Evolutionary conservation across 1,139 yeast species (phyloP).

Genomic region (Debaryomycetaceae sp.): DNA sequence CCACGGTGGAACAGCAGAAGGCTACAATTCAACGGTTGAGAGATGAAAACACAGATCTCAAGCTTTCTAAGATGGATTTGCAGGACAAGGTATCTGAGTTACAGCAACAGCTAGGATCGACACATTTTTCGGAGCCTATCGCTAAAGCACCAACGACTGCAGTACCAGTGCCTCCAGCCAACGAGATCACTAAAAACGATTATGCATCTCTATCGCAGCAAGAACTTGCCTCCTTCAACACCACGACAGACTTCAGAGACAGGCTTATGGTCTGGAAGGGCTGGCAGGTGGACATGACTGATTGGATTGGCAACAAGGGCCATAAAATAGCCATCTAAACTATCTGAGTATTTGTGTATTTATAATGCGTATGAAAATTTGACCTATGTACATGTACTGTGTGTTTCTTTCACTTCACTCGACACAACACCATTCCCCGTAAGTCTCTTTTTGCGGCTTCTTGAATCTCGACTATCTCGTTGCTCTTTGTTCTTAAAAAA

Average conservation of each 20-base stretch:
- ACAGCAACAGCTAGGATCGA: conserved; percentile 14
- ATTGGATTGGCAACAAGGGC: conserved; percentile 51
- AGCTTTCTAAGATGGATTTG: conserved; percentile 46
- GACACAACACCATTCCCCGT: conserved; percentile 78
- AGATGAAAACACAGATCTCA: conserved; percentile 45
- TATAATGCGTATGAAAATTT: not conserved
- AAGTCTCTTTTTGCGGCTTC: conserved; percentile 78
- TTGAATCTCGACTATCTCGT: conserved; percentile 66
- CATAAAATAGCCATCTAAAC: conserved; percentile 24
- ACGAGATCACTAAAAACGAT: conserved; percentile 22
- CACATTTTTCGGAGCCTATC: conserved; percentile 3
- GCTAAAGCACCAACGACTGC: conserved; percentile 4
- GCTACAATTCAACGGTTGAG: conserved; percentile 36
- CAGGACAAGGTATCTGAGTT: conserved; percentile 29
- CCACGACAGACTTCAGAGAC: conserved; percentile 38
- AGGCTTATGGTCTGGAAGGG: conserved; percentile 63
- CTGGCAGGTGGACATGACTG: conserved; percentile 84
- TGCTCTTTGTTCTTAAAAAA: conserved; percentile 52
- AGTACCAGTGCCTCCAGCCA: conserved; percentile 5
- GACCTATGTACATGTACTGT: conserved; percentile 1
- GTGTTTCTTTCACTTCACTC: conserved; percentile 50
- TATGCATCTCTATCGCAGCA: conserved; percentile 33
- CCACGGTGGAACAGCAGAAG: conserved; percentile 28
- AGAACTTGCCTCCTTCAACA: conserved; percentile 18
- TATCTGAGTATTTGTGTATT: not conserved